Percentiles rank a stretch among this genome's conserved stretches.
Evolutionary conservation across 305 asterid genomes (phyloP).

Genomic region (Solanum hybrid): DNA sequence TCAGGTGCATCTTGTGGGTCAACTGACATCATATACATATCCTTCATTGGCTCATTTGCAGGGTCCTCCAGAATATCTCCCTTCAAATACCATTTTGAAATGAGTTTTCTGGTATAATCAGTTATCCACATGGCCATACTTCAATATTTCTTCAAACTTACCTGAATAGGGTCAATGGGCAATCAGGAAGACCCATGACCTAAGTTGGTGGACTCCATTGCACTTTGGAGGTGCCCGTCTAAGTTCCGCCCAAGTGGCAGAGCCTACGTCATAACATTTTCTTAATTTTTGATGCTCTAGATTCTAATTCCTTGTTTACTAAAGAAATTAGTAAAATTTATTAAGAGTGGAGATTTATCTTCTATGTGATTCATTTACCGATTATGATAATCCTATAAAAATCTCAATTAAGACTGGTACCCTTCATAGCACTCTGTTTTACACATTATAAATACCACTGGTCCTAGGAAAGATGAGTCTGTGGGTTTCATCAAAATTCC

Average conservation of each 20-base stretch:
- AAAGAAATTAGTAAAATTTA: neutral
- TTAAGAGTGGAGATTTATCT: neutral
- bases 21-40: constrained; percentile 83
- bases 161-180: neutral
- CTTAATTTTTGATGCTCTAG: neutral
- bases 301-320: neutral
- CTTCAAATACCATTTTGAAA: constrained; percentile 20
- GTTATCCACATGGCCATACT: neutral
- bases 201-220: neutral
- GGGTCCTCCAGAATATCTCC: constrained; percentile 95
- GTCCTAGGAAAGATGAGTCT: neutral
- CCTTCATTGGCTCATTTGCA: constrained; percentile 85
- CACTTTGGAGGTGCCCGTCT: neutral
- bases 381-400: neutral
- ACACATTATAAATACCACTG: neutral
- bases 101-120: neutral
- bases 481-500: neutral
- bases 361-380: neutral
- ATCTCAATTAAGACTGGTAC: neutral
- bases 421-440: neutral
- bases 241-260: neutral
- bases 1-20: constrained; percentile 81
- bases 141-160: neutral
- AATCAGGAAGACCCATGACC: neutral
- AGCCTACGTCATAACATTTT: neutral